Evolutionary conservation across 2,329 filamentous ascomycete genomes (phyloP), one percentile per base, ranked within the genome.

Genomic region (Calonectria crousiana): DNA sequence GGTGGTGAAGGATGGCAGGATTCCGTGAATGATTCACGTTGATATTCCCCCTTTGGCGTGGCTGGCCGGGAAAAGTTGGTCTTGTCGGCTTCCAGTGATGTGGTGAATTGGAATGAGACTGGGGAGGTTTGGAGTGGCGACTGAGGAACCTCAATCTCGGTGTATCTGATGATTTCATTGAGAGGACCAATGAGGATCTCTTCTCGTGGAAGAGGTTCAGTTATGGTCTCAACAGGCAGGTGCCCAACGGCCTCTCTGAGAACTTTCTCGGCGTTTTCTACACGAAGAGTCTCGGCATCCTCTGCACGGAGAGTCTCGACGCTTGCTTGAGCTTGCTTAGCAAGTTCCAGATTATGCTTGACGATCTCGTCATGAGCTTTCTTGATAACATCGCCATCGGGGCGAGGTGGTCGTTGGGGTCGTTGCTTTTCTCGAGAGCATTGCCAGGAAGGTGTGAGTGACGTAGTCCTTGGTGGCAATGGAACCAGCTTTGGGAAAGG

Each of bases 401-500:
- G 81, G 18, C 81, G 81, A 47, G 80, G 78, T 20, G 83, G 83
- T 10, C 82, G 79, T 18, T 75, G 80, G 9, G 83, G 82, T 66
- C 74, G 81, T 20, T 74, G 75, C 69, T 67, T 76, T 41, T 71
- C 60, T 32, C 78, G 76, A 32, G 80, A 80, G 65, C 74, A 76
- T 71, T 81, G 78, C 82, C 82, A 83, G 64, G 82, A 83, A 13
- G 81, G 81, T 64, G 58, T 73, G 23, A 74, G 69, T 34, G 77
- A 75, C 41, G 71, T 70, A 49, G 78, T 82, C 41, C 83, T 81
- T 51, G 85, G 83, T 18, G 85, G 85, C 10, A 85, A 81, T 2
- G 78, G 74, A 9, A 80, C 73, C n/a, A 81, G 76, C 77, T 84
- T 87, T 6, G 87, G 86, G 72, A 87, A 88, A 49, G 86, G 82